A percentile compares a stretch with the other conserved stretches of the same genome.
These are phyloP conservation scores for Rhizopogon vinicolor DNA, from an alignment of 768 basidiomycete genomes.

Conservation along the genomic window DNA sequence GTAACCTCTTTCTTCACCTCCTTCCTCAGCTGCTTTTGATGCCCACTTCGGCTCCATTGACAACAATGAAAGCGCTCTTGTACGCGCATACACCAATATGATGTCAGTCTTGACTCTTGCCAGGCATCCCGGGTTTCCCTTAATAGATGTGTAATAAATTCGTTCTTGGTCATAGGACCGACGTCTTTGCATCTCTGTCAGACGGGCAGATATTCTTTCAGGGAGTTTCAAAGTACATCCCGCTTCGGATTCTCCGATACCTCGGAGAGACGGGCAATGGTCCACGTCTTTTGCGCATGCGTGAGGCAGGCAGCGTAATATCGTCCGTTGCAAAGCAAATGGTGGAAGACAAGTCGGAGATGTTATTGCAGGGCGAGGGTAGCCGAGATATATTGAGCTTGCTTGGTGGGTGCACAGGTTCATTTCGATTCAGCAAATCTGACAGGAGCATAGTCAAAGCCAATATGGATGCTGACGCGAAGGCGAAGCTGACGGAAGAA, in stretches of 20 bases:
- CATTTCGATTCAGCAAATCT: not conserved
- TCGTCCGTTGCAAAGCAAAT: slow-evolving; percentile 4
- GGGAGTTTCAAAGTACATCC: slow-evolving; percentile 26
- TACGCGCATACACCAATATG: slow-evolving; percentile 1
- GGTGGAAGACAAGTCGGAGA: slow-evolving; percentile 10
- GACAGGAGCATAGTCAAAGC: slow-evolving; percentile 17
- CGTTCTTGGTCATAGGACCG: not conserved
- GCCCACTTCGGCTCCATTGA: slow-evolving; percentile 40
- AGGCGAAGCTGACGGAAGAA: slow-evolving; percentile 16
- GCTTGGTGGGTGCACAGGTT: slow-evolving; percentile 27
- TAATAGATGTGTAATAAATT: not conserved
- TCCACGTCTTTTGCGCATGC: slow-evolving; percentile 8
- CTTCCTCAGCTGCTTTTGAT: slow-evolving; percentile 41
- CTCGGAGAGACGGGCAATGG: slow-evolving; percentile 24
- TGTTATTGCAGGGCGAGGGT: slow-evolving; percentile 3
- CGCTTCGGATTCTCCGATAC: slow-evolving; percentile 27
- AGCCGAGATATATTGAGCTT: slow-evolving; percentile 21
- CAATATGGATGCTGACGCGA: slow-evolving; percentile 22
- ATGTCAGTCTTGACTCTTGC: not conserved
- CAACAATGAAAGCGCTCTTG: slow-evolving; percentile 3
- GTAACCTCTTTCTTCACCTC: not conserved
- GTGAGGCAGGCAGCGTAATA: not conserved
- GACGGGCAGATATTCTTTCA: slow-evolving; percentile 24
- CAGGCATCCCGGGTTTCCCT: not conserved
- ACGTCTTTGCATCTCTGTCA: slow-evolving; percentile 6